Evolutionary conservation across 208 protist species (phyloP), one percentile per base, ranked within the genome.

Genomic region (Crithidia thermophila): DNA sequence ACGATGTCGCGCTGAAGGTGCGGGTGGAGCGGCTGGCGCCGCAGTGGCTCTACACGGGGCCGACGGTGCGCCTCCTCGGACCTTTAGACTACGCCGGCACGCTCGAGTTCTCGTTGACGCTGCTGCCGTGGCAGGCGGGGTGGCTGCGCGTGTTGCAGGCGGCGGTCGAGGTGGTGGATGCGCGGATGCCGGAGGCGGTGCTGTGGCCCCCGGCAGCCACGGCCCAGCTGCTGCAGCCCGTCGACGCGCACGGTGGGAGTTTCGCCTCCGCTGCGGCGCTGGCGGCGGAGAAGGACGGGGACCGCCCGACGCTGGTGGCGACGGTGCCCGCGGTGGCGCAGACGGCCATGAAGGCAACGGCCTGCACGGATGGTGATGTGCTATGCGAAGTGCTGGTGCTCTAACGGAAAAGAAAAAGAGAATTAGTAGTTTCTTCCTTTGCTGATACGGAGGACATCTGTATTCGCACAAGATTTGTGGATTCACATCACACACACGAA

Each of bases 111-210:
- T 45, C 66, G 33, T 49, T 94, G 11, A 73, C 66, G 39, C 72
- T 94, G 39, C 56, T 94, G 34, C 85, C 88, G 31, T 94, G 88
- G 83, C 73, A 73, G 30, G 27, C 75, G 10, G 88, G 88, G 3
- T 83, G 78, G 80, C 63, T 87, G 7, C 16, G 28, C 39, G n/a
- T 94, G 31, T 18, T 20, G 5, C 53, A 46, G 18, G 72, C 72
- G 1, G 85, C 80, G 0, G 28, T 94, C 13, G 81, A 89, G 58
- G 36, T 94, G 23, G 79, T 84, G 18, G 70, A 83, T 20, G 73
- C 82, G 27, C 70, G 53, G 28, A 60, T 30, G 33, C 67, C 71
- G 43, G 60, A 74, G 36, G 36, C 34, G 23, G 49, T 88, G 13
- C 61, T 91, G 27, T 90, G 81, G 83, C 82, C 88, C n/a, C 71